phyloP scores from a whole-genome alignment of 139 green algal species.

The Nannochloris sp. region DNA sequence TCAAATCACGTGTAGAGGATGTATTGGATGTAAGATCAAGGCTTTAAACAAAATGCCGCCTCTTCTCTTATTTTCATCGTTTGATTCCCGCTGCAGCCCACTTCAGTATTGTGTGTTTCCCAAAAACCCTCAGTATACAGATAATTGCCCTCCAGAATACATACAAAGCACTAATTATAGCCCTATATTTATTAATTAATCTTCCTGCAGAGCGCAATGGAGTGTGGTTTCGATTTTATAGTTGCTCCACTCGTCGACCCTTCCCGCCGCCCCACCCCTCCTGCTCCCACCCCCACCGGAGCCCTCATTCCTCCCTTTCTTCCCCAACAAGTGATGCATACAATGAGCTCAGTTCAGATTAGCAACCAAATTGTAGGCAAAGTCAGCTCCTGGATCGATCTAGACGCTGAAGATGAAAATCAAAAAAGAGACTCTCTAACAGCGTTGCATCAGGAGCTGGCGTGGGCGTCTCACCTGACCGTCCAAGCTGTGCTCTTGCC shows the following conservation, averaged over 20 bases:
- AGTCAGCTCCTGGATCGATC: conserved; percentile 72
- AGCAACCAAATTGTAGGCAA: conserved; percentile 67
- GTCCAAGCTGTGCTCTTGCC: conserved; percentile 81
- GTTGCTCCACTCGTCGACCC: conserved; percentile 64
- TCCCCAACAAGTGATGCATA: conserved; percentile 54
- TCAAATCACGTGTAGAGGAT: conserved; percentile 42
- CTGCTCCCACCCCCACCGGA: conserved; percentile 13
- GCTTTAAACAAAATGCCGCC: not conserved
- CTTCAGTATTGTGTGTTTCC: not conserved
- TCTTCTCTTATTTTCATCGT: not conserved
- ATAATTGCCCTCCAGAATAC: not conserved
- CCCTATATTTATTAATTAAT: not conserved
- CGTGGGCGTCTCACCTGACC: conserved; percentile 84
- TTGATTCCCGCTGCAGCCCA: too few relatives aligned
- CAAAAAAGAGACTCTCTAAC: conserved; percentile 39
- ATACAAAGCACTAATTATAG: not conserved
- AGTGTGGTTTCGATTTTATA: conserved; percentile 88
- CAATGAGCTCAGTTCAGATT: conserved; percentile 45
- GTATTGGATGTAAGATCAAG: conserved; percentile 47
- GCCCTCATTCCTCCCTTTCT: conserved; percentile 42
- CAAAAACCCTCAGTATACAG: not conserved
- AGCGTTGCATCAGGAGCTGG: conserved; percentile 75
- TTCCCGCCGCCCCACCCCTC: conserved; percentile 19
- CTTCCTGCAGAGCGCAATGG: conserved; percentile 42
- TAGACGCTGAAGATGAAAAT: conserved; percentile 34